Evolutionary conservation across 176 grass and related monocot species (phyloP), one percentile per base, ranked within the genome.

Genomic region (Raddia guianensis): DNA sequence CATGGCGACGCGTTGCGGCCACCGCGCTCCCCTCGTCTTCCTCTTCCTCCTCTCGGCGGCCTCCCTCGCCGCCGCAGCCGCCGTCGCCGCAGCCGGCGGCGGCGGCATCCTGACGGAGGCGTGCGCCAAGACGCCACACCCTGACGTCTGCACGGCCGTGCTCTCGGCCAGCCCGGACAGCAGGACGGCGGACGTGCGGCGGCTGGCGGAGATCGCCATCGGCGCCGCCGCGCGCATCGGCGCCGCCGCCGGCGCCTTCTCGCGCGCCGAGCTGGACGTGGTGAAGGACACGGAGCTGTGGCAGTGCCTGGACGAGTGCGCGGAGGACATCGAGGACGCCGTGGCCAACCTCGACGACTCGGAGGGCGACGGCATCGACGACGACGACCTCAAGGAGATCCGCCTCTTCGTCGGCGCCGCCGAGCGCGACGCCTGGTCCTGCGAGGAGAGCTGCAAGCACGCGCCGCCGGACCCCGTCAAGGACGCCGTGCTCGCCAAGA

Each of bases 301-400:
- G 87, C 63, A 56, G 76, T 89, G 87, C 82, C 82, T 89, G 9
- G 50, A 85, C 76, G 87, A 89, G 40, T 89, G 87, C 87, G 63
- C 87, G 2, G 6, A 85, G 47, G 82, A 85, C 82, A 76, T 80
- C 76, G 87, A 89, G 82, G 87, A 89, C 47, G 87, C 87, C 63
- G 63, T 89, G 6, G 54, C 63, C 9, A 70, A 89, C 82, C 82
- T 89, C 1, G 87, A 89, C 82, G 87, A 89, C 82, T 21, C 76
- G 20, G 70, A 83, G 59, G 86, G 58, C 56, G 54, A 21, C 21
- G 5, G 5, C 12, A 12, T 81, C 62, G 35, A 82, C 72, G 78
- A 63, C 46, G 78, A 10, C 47, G 46, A 76, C 78, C 21, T 89
- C 82, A 6, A 27, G 16, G 48, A 70, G 2, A 71, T 85, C 2